A percentile compares a stretch with the other conserved stretches of the same genome.
Conservation (phyloP, 169 alveolate genomes). For the Theileria orientalis region DNA sequence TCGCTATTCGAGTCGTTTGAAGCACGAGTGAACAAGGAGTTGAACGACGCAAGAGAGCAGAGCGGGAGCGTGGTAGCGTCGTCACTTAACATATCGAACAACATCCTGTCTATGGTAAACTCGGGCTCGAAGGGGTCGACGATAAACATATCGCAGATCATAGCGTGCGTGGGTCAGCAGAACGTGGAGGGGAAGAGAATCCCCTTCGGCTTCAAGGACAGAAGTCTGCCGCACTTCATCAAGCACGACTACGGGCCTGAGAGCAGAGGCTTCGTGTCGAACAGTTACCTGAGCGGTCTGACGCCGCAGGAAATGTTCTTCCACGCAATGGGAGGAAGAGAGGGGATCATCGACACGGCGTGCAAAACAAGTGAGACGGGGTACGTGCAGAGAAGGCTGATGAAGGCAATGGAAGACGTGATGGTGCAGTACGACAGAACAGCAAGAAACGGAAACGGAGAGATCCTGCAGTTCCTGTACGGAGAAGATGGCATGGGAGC, state of each 20-base stretch:
- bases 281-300: conserved; percentile 94
- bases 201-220: conserved; percentile 96
- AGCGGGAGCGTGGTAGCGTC: conserved; percentile 89
- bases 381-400: conserved; percentile 98
- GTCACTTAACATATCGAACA: conserved; percentile 90
- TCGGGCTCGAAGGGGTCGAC: conserved; percentile 97
- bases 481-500: conserved; percentile 99
- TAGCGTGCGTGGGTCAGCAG: conserved; percentile 99
- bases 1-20: conserved; percentile 97
- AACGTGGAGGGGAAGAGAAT: conserved; percentile 99
- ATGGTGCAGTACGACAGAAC: conserved; percentile 99
- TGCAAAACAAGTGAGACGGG: conserved; percentile 99
- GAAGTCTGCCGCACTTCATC: conserved; percentile 98
- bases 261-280: conserved; percentile 98
- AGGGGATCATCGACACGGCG: conserved; percentile 99
- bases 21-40: conserved; percentile 91
- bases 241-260: conserved; percentile 99
- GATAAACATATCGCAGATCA: conserved; percentile 95
- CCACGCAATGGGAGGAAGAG: conserved; percentile 99
- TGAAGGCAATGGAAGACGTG: conserved; percentile 99
- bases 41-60: conserved; percentile 95
- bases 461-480: conserved; percentile 96
- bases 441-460: conserved; percentile 95
- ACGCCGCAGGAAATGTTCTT: conserved; percentile 99
- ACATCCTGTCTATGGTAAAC: conserved; percentile 96